Percentiles rank a stretch among this genome's conserved stretches.
phyloP scores from a whole-genome alignment of 1,284 basidiomycete genomes.

The Irpex lacteus region DNA sequence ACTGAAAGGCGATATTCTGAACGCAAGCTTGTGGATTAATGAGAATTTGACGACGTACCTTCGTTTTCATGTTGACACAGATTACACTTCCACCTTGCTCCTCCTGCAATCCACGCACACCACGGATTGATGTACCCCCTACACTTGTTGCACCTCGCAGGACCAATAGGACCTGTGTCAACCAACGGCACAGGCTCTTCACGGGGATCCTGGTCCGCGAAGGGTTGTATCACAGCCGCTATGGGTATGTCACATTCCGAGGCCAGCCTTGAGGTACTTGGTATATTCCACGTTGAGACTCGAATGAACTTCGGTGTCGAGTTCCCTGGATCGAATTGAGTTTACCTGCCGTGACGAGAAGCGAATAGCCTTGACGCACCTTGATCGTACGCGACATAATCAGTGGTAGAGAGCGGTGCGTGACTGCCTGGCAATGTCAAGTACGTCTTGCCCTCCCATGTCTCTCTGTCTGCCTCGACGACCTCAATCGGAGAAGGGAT shows the following conservation, averaged over 20 bases:
- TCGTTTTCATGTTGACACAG: constrained; percentile 81
- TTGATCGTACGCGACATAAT: constrained; percentile 91
- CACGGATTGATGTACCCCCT: constrained; percentile 95
- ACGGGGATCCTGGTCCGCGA: constrained; percentile 78
- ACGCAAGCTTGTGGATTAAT: too few relatives aligned
- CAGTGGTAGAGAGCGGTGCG: constrained; percentile 84
- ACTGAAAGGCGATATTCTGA: constrained; percentile 42
- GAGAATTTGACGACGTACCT: constrained; percentile 46
- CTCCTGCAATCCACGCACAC: constrained; percentile 86
- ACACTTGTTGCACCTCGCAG: constrained; percentile 85
- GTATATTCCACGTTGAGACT: constrained; percentile 71
- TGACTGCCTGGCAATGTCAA: constrained; percentile 75
- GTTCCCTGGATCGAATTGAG: constrained; percentile 45
- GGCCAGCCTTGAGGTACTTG: constrained; percentile 78
- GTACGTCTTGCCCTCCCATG: constrained; percentile 80
- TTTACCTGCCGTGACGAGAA: not conserved
- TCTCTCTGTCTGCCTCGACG: constrained; percentile 80
- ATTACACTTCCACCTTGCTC: constrained; percentile 91
- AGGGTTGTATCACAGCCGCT: constrained; percentile 86
- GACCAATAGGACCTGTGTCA: constrained; percentile 65
- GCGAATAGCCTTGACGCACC: constrained; percentile 44
- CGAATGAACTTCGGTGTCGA: constrained; percentile 68
- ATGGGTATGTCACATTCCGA: constrained; percentile 85
- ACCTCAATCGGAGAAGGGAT: constrained; percentile 90
- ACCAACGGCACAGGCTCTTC: constrained; percentile 85